Conservation (phyloP, 192 early-diverging fungal species). For the Coemansia sp. region DNA sequence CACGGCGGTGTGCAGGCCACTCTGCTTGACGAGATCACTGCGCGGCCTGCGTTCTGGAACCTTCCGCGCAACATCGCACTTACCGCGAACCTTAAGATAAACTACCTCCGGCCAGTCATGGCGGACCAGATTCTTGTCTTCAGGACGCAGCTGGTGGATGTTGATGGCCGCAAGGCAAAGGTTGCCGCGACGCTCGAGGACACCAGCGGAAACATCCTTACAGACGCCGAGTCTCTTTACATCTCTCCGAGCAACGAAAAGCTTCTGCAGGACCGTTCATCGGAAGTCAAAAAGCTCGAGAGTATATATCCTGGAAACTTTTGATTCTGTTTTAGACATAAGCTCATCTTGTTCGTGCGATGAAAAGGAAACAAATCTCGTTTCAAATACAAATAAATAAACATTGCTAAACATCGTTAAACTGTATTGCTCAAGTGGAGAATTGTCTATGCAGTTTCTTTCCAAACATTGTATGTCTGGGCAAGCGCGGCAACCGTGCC, state of each 20-base stretch:
- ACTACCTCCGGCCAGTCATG: constrained; percentile 68
- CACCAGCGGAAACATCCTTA: constrained; percentile 57
- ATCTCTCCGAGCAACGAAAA: constrained; percentile 58
- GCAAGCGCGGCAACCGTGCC: constrained; percentile 89
- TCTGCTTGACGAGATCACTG: constrained; percentile 67
- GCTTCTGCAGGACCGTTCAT: constrained; percentile 32
- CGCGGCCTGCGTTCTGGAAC: constrained; percentile 58
- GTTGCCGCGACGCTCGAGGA: constrained; percentile 65
- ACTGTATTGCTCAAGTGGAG: not conserved
- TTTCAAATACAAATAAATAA: not conserved
- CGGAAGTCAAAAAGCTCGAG: constrained; percentile 24
- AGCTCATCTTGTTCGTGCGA: too few species aligned
- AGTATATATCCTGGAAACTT: constrained; percentile 43
- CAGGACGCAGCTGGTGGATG: constrained; percentile 52
- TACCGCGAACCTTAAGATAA: constrained; percentile 75
- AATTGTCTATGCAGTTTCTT: constrained; percentile 57
- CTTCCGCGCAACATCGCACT: constrained; percentile 70
- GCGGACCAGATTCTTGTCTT: constrained; percentile 62
- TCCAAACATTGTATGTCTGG: constrained; percentile 84
- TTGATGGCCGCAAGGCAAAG: constrained; percentile 71
- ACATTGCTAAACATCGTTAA: not conserved
- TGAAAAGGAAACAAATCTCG: not conserved
- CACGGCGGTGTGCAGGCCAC: constrained; percentile 79
- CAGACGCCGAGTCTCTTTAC: constrained; percentile 69
- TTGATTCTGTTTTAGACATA: too few species aligned